phyloP scores from a whole-genome alignment of 805 yeast species.

The Yueomyces sp. region DNA sequence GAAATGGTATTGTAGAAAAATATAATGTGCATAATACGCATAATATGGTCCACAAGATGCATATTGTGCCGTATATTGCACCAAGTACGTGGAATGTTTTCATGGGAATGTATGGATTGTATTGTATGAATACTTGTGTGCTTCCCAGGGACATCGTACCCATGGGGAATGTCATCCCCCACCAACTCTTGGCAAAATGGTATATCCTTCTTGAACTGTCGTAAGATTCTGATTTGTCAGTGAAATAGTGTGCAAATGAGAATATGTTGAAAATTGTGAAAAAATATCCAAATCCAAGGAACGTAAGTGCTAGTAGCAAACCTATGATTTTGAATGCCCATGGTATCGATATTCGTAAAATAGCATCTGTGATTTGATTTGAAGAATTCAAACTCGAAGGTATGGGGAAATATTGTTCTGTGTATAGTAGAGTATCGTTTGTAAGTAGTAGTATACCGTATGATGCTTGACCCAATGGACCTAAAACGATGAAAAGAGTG shows the following conservation, averaged over 20 bases:
- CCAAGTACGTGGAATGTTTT: constrained; percentile 49
- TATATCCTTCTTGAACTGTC: constrained; percentile 16
- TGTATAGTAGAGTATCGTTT: constrained; percentile 23
- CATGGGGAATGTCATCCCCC: constrained; percentile 86
- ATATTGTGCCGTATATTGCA: constrained; percentile 42
- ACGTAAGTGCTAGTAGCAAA: constrained; percentile 30
- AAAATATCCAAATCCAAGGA: constrained; percentile 45
- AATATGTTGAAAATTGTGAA: constrained; percentile 33
- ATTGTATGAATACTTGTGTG: constrained; percentile 34
- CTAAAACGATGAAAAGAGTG: constrained; percentile 67
- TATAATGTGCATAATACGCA: constrained; percentile 23
- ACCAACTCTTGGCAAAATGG: constrained; percentile 41
- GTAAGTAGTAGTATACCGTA: constrained; percentile 51
- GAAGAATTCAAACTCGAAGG: constrained; percentile 3
- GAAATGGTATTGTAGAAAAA: neutral
- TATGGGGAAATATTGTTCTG: constrained; percentile 8
- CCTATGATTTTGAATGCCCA: constrained; percentile 24
- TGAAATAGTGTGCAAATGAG: constrained; percentile 12
- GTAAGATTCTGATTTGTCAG: constrained; percentile 7
- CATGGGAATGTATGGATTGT: constrained; percentile 27
- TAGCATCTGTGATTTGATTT: neutral
- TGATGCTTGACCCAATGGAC: constrained; percentile 78
- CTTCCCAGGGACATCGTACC: constrained; percentile 67
- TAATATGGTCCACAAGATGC: constrained; percentile 32
- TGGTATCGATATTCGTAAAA: constrained; percentile 15